Conservation (phyloP, 345 rosid species). For the Salix koriyanagi region DNA sequence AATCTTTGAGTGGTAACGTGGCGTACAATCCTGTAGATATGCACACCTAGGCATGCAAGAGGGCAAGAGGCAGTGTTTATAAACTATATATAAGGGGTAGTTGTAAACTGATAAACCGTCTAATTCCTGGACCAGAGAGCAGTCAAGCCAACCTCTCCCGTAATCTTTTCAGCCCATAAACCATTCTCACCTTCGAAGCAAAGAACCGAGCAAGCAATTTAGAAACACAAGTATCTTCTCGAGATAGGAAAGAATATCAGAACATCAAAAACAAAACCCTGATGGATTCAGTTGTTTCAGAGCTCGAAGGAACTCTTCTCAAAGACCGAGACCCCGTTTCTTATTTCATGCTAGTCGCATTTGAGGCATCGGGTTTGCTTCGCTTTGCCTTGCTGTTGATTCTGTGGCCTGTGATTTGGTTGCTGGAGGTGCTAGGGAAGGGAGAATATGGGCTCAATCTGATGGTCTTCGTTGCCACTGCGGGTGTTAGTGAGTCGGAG, state of each 20-base stretch:
- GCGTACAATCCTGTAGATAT: slow-evolving; percentile 38
- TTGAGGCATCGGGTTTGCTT: slow-evolving; percentile 74
- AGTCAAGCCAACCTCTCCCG: slow-evolving; percentile 40
- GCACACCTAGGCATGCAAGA: slow-evolving; percentile 18
- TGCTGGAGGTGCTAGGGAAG: slow-evolving; percentile 46
- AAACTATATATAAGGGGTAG: slow-evolving; percentile 32
- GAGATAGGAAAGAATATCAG: not conserved
- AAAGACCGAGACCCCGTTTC: slow-evolving; percentile 57
- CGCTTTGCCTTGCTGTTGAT: slow-evolving; percentile 59
- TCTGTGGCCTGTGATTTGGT: slow-evolving; percentile 61
- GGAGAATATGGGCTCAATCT: slow-evolving; percentile 48
- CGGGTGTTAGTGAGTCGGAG: slow-evolving; percentile 53
- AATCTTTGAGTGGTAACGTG: slow-evolving; percentile 37
- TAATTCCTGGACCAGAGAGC: slow-evolving; percentile 23
- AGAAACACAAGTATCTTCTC: not conserved
- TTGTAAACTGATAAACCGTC: slow-evolving; percentile 72
- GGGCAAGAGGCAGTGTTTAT: not conserved
- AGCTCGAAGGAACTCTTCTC: slow-evolving; percentile 72
- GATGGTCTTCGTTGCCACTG: slow-evolving; percentile 64
- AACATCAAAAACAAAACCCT: not conserved
- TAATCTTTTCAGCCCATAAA: slow-evolving; percentile 16
- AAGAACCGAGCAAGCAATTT: not conserved
- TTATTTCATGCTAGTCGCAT: slow-evolving; percentile 87
- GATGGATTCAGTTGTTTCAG: slow-evolving; percentile 64
- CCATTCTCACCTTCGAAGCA: not conserved